These are phyloP conservation scores for Phytophthora pini DNA, from an alignment of 352 stramenopile genomes.

Conservation along the genomic window DNA sequence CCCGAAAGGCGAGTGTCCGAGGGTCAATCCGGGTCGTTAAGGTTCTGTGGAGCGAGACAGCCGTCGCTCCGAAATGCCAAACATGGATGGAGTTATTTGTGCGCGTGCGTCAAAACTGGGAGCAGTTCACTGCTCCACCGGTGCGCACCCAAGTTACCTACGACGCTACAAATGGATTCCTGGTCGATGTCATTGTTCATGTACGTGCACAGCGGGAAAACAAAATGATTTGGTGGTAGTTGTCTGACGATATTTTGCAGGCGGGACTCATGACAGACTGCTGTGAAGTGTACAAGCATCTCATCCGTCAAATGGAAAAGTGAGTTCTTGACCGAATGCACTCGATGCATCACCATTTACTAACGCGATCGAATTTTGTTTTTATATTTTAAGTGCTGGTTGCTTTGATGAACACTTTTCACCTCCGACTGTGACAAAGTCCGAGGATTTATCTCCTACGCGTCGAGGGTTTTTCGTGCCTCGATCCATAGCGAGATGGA, in stretches of 20 bases:
- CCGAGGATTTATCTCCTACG: slow-evolving; percentile 25
- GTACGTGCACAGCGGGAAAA: slow-evolving; percentile 30
- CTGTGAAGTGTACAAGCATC: slow-evolving; percentile 38
- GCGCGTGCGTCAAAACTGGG: slow-evolving; percentile 34
- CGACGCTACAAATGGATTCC: slow-evolving; percentile 57
- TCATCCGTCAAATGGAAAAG: slow-evolving; percentile 56
- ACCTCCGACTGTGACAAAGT: slow-evolving; percentile 51
- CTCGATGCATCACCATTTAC: background rate
- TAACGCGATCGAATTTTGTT: background rate
- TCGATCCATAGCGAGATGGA: slow-evolving; percentile 43
- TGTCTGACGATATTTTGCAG: slow-evolving; percentile 19
- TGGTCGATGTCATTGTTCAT: slow-evolving; percentile 67
- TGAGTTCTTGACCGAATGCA: slow-evolving; percentile 16
- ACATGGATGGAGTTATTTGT: slow-evolving; percentile 29
- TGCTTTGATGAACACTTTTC: slow-evolving; percentile 66
- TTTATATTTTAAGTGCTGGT: slow-evolving; percentile 28
- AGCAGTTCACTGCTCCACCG: slow-evolving; percentile 44
- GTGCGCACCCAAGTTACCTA: slow-evolving; percentile 70
- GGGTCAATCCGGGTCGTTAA: slow-evolving; percentile 80
- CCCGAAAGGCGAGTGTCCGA: slow-evolving; percentile 58
- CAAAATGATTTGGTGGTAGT: too few relatives aligned
- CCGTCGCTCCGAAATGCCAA: slow-evolving; percentile 36
- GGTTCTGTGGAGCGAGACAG: slow-evolving; percentile 89
- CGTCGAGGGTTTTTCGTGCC: slow-evolving; percentile 38
- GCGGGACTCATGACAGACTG: slow-evolving; percentile 42